Conservation (phyloP, 75 land plant genomes). For the Isoetes taiwanensis region DNA sequence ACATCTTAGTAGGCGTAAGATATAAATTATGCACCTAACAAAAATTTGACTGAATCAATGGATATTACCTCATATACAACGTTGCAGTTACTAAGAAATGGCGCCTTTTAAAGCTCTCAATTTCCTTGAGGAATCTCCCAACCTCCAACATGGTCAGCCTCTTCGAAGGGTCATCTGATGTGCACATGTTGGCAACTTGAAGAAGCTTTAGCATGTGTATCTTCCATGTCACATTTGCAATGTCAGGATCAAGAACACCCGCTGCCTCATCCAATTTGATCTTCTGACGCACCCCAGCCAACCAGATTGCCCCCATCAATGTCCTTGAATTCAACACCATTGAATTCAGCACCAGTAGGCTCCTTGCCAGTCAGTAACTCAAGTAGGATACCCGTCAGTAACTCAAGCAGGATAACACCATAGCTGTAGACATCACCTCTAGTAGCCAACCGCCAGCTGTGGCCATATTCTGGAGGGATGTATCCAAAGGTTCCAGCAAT, state of each 20-base stretch:
- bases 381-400: too few relatives aligned
- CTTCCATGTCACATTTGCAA: background rate
- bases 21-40: too few relatives aligned
- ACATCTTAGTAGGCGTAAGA: too few relatives aligned
- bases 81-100: too few relatives aligned
- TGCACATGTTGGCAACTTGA: constrained; percentile 30
- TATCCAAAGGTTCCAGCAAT: constrained; percentile 65
- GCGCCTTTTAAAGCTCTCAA: too few relatives aligned
- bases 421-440: constrained; percentile 68
- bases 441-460: constrained; percentile 42
- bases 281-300: constrained; percentile 19
- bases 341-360: constrained; percentile 36
- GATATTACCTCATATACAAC: too few relatives aligned
- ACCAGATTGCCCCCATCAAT: constrained; percentile 31
- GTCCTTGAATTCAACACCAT: constrained; percentile 27
- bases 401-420: constrained; percentile 58
- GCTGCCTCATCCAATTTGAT: background rate
- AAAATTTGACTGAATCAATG: too few relatives aligned
- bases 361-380: constrained; percentile 7
- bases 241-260: background rate
- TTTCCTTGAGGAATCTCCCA: constrained; percentile 23
- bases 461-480: constrained; percentile 69
- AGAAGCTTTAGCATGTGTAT: constrained; percentile 23
- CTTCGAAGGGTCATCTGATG: constrained; percentile 25
- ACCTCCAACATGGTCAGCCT: constrained; percentile 37